Evolutionary conservation across 2,329 filamentous ascomycete species (phyloP), one percentile per base, ranked within the genome.

Genomic region (Neospermospora avenae): DNA sequence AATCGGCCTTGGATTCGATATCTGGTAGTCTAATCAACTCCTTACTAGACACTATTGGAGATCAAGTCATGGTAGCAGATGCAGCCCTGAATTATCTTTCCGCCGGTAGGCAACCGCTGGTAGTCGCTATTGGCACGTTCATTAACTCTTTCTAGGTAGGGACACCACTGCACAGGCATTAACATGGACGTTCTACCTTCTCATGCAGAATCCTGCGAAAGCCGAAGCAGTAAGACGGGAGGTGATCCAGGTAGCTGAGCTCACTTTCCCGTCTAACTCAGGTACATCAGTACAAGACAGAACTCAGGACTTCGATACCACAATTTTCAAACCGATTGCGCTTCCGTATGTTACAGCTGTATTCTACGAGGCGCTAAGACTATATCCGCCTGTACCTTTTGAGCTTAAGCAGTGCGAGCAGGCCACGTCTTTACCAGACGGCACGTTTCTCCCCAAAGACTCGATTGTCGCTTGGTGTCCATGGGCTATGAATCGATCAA

Each of bases 41-140:
- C 0, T 72, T 88, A 0, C 75, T 88, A 0, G 81, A 85, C 51
- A 74, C 80, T 1, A 80, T 88, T 35, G 76, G 75, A 0, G 77
- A 85, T 58, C 77, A 81, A 28, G 70, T 78, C n/a, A 74, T 83
- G 22, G 84, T 87, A 6, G 83, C 84, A 8, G 85, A 88, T 69
- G 81, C 85, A 2, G 85, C 85, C 0, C 74, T 88, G 13, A 88
- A 87, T 65, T 88, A 86, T 67, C 80, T 88, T 10, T 87, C 84
- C 0, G 85, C 85, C 0, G 82, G 76, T 73, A 63, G 24, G 62
- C 22, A 16, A 46, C 11, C 5, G 8, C 44, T 25, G 16, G 22
- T 3, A 48, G 20, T 39, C 20, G 22, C 41, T 10, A 46, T 25
- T 42, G 34, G n/a, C 11, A 31, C 28, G 48, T n/a, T 57, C 41